A percentile compares a stretch with the other conserved stretches of the same genome.
These are phyloP conservation scores for Fusarium solani-melongenae DNA, from an alignment of 2,329 filamentous ascomycete genomes.

Conservation along the genomic window DNA sequence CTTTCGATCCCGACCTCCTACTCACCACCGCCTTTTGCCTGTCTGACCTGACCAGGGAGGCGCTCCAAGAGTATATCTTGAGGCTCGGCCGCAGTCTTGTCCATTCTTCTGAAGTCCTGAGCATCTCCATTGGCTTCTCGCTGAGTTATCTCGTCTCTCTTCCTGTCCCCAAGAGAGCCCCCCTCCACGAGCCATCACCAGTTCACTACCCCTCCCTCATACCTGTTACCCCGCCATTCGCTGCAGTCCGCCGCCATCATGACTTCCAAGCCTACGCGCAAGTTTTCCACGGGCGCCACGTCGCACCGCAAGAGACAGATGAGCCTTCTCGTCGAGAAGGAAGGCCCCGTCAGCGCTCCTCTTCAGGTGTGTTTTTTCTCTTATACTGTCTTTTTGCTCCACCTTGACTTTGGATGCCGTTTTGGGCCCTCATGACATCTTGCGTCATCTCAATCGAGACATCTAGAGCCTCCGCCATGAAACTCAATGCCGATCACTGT, in stretches of 20 bases:
- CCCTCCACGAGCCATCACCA: not conserved
- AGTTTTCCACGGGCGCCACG: slow-evolving; percentile 58
- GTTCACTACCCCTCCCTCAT: slow-evolving; percentile 21
- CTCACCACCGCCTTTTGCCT: slow-evolving; percentile 43
- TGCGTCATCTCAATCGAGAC: slow-evolving; percentile 11
- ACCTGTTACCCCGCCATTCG: slow-evolving; percentile 20
- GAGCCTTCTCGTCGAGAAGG: slow-evolving; percentile 56
- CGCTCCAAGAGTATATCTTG: slow-evolving; percentile 37
- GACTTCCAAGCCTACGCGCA: slow-evolving; percentile 46
- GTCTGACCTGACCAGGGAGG: slow-evolving; percentile 39
- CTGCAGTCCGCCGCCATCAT: slow-evolving; percentile 36
- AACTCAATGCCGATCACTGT: not conserved
- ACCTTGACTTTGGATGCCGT: not conserved
- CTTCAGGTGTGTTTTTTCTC: slow-evolving; percentile 54
- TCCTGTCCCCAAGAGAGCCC: slow-evolving; percentile 11
- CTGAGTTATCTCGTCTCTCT: slow-evolving; percentile 6
- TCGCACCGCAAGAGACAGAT: slow-evolving; percentile 59
- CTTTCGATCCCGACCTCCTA: slow-evolving; percentile 40
- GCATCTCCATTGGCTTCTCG: slow-evolving; percentile 17
- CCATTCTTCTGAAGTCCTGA: slow-evolving; percentile 13
- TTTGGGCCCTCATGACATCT: slow-evolving; percentile 32
- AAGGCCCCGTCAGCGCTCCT: slow-evolving; percentile 57
- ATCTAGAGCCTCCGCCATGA: not conserved
- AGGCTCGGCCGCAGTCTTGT: slow-evolving; percentile 18
- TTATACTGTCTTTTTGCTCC: not conserved